These are phyloP conservation scores for Lipomyces spencermartinsiae DNA, from an alignment of 805 yeast genomes.

Conservation along the genomic window DNA sequence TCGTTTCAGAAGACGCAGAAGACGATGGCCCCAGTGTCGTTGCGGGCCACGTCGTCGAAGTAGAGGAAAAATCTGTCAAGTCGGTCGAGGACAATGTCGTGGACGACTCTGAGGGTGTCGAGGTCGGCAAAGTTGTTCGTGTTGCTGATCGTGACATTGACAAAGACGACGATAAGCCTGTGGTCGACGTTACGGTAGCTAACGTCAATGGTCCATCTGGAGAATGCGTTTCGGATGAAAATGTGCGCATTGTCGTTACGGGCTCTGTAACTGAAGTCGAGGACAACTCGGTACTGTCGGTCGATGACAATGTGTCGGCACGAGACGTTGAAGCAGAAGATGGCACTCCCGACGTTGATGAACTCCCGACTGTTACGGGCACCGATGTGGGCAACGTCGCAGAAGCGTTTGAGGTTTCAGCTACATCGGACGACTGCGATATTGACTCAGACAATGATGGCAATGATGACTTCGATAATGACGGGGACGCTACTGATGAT, in stretches of 20 bases:
- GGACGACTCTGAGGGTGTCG: background rate
- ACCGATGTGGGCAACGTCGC: background rate
- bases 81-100: background rate
- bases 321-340: background rate
- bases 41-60: background rate
- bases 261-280: background rate
- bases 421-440: background rate
- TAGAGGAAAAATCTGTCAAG: slow-evolving; percentile 1
- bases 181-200: background rate
- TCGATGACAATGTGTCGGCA: too few relatives aligned
- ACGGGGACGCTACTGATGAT: background rate
- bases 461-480: background rate
- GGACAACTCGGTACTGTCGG: too few relatives aligned
- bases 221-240: background rate
- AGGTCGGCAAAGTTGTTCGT: background rate
- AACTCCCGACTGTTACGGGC: background rate
- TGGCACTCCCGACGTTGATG: background rate
- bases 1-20: background rate
- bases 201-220: background rate
- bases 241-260: background rate
- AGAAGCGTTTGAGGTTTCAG: background rate
- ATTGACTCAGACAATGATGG: too few relatives aligned
- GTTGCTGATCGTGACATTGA: background rate
- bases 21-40: background rate
- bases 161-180: background rate